These are phyloP conservation scores for Thyridium curvatum DNA, from an alignment of 2,329 filamentous ascomycete species.

Conservation along the genomic window DNA sequence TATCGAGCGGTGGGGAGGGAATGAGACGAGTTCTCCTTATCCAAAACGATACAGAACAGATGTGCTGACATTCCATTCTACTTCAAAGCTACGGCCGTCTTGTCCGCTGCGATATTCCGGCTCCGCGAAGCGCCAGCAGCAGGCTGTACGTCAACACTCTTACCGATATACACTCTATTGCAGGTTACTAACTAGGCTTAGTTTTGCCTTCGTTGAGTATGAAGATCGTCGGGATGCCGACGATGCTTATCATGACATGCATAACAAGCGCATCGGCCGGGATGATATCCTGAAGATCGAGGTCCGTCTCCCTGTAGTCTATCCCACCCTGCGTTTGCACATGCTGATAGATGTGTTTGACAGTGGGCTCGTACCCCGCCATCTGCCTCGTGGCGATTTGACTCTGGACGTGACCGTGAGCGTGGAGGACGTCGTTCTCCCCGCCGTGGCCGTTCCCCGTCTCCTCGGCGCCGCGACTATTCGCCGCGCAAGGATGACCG, in stretches of 20 bases:
- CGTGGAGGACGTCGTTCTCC: conserved; percentile 53
- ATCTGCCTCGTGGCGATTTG: conserved; percentile 97
- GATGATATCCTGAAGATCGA: conserved; percentile 98
- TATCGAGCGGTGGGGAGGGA: conserved; percentile 29
- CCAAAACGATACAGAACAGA: conserved; percentile 22
- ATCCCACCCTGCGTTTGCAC: conserved; percentile 4
- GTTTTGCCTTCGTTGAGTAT: conserved; percentile 98
- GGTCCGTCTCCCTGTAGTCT: conserved; percentile 43
- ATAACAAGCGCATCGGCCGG: conserved; percentile 95
- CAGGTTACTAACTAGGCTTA: conserved; percentile 17
- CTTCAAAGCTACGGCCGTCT: conserved; percentile 80
- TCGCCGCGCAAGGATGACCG: conserved; percentile 87
- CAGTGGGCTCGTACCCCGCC: conserved; percentile 98
- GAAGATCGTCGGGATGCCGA: conserved; percentile 97
- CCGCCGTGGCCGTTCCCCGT: conserved; percentile 64
- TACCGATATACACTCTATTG: not conserved
- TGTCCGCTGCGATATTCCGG: conserved; percentile 96
- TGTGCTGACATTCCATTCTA: conserved; percentile 36
- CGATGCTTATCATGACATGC: conserved; percentile 99
- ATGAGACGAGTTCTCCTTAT: conserved; percentile 12
- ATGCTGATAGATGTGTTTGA: not conserved
- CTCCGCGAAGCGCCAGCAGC: conserved; percentile 86
- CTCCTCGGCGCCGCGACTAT: conserved; percentile 75
- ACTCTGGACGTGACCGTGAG: conserved; percentile 77
- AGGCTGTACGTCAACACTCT: conserved; percentile 68